Base-by-base conservation (phyloP, 2,329 filamentous ascomycete genomes). In the Colletotrichum godetiae region DNA sequence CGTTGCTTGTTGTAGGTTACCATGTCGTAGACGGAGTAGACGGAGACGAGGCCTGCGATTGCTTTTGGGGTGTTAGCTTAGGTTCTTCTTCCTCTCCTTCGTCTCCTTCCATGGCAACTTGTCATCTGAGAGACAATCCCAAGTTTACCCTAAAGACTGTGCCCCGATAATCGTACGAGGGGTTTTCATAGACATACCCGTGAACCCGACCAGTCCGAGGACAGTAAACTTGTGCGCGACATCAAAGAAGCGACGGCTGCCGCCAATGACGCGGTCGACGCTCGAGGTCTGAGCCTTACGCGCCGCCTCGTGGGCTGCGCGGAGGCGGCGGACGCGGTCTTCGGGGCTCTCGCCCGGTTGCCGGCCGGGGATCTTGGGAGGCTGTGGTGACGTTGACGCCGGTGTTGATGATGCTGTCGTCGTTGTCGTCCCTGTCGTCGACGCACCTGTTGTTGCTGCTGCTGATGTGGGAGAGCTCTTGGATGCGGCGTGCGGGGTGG, bases 271-370 rank as follows among this genome's bases (percentile, higher is more conserved):
- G 66, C 81, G 83, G 79, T 91, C 89, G 68, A 88, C 81, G 73
- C 80, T 82, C 75, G 89, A 91, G 59, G 89, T 81, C 78, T 88
- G 84, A 27, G 91, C 89, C 77, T 88, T 86, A 81, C 90, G 89
- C 58, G 92, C 91, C n/a, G 90, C 90, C 72, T 91, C 86, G 80
- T 93, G 91, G 74, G 92, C 91, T 58, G 91, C 91, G 67, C 92
- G 88, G 78, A 94, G 84, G 73, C 92, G 88, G 75, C 90, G 88
- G 46, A 94, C 92, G 77, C 92, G 91, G 83, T 94, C 89, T 80
- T 91, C 90, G 62, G 92, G 89, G 1, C 92, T 92, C 83, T 94
- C 92, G 75, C 84, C 79, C 77, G 76, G 79, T 77, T 72, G 78
- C 77, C 74, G 79, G 74, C 69, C 60, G 76, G 19, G 27, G 75